Evolutionary conservation across 2,329 filamentous ascomycete genomes (phyloP), one percentile per base, ranked within the genome.

Genomic region (Penicillium sp.): DNA sequence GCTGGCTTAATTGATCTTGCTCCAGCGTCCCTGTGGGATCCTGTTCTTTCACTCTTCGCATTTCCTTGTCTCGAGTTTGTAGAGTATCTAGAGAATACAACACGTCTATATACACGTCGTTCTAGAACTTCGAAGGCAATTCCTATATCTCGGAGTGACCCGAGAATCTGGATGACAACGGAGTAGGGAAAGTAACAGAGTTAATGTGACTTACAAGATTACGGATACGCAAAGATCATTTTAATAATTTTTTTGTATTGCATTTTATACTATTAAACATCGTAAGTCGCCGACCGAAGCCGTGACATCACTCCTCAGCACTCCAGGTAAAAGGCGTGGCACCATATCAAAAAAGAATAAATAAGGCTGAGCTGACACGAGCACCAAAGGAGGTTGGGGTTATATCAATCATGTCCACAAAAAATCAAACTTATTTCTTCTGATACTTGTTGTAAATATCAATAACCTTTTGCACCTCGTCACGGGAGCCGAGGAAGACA

Each of bases 401-500:
- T 20, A 38, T 44, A 35, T 37, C 36, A 34, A 43, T 36, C 31
- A 34, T 34, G 14, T 18, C 31, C 31, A 39, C 42, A 35, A 36
- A 6, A 42, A 16, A 36, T 11, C 20, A 35, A 29, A 37, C 46
- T 58, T 53, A 64, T 62, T 66, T 64, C 46, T 63, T 59, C 22
- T 64, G 49, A 59, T 66, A 58, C 56, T 69, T 64, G 71, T 85
- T 85, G 74, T 93, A 85, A 63, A 85, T 84, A 51, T 81, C 75
- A 70, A 95, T 95, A 58, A 97, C 88, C 78, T 95, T 96, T 75
- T 96, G 89, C 40, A 98, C 80, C 75, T 98, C 93, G 53, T 95
- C 87, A 60, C 86, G 89, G 61, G 89, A 95, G 55, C 93, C 93
- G 76, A 98, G 80, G 74, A 94, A 98, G 64, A 98, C 96, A 57